Evolutionary conservation across 805 yeast genomes (phyloP).

Genomic region (Cyberlindnera mrakii): DNA sequence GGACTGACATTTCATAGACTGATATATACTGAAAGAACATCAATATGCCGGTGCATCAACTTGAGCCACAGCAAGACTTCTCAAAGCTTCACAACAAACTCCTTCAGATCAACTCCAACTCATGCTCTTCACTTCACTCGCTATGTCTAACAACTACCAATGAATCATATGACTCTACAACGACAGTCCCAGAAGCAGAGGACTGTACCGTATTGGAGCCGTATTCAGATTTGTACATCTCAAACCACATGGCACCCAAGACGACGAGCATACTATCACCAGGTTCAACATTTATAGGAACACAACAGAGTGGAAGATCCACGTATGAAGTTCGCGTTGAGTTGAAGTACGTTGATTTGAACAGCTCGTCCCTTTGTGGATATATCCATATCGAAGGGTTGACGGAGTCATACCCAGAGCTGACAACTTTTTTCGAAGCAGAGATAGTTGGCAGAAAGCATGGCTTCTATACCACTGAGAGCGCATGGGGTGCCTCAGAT

Average conservation of each 20-base stretch:
- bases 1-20: too few relatives aligned
- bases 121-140: constrained; percentile 4
- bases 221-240: constrained; percentile 4
- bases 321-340: constrained; percentile 66
- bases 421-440: constrained; percentile 69
- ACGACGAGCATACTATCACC: constrained; percentile 47
- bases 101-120: background rate
- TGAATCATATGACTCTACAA: constrained; percentile 2
- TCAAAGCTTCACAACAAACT: constrained; percentile 8
- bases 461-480: constrained; percentile 34
- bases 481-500: constrained; percentile 52
- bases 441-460: constrained; percentile 52
- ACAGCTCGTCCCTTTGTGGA: constrained; percentile 46
- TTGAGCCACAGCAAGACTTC: background rate
- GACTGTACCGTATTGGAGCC: background rate
- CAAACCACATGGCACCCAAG: constrained; percentile 10
- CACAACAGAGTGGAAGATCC: constrained; percentile 62
- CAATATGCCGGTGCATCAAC: background rate
- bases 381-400: constrained; percentile 63
- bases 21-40: too few relatives aligned
- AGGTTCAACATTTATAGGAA: constrained; percentile 56
- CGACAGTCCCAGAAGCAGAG: constrained; percentile 1
- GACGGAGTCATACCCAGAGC: constrained; percentile 60
- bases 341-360: constrained; percentile 61
- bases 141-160: constrained; percentile 5